Evolutionary conservation across 352 stramenopile species (phyloP).

Genomic region (Globisporangium spiculum): DNA sequence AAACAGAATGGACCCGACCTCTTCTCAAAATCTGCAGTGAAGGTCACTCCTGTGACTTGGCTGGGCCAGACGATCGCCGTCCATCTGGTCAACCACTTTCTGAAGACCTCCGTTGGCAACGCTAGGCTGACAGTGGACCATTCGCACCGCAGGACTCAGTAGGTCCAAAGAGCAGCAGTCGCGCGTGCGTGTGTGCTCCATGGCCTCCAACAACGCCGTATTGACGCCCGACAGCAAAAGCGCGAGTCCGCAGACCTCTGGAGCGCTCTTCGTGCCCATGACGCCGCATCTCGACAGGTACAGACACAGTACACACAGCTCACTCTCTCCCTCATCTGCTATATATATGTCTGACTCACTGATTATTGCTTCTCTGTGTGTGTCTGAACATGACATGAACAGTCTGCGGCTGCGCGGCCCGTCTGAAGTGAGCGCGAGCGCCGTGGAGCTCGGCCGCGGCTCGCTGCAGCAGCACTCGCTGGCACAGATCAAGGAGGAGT

Average conservation of each 20-base stretch:
- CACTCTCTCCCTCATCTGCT: no score
- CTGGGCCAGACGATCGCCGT: background rate
- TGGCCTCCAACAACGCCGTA: constrained; percentile 1
- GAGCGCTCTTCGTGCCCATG: constrained; percentile 21
- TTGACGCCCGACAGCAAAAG: background rate
- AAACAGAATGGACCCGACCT: background rate
- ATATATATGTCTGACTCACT: no score
- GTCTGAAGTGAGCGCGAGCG: constrained; percentile 31
- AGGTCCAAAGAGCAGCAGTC: no score
- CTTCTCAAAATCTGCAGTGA: no score
- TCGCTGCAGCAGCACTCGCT: constrained; percentile 30
- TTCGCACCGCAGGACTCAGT: no score
- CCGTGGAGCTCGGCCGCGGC: constrained; percentile 26
- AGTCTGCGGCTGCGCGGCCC: constrained; percentile 22
- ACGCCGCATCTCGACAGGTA: constrained; percentile 33
- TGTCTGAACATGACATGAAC: no score
- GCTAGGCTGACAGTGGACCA: no score
- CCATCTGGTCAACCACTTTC: background rate
- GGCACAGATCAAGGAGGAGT: constrained; percentile 39
- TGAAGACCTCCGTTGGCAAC: background rate
- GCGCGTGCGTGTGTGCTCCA: background rate
- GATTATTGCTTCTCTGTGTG: no score
- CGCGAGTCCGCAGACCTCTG: constrained; percentile 21
- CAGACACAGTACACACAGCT: no score
- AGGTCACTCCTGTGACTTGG: background rate